Evolutionary conservation across 352 stramenopile genomes (phyloP).

Genomic region (Pythium plurisporium): DNA sequence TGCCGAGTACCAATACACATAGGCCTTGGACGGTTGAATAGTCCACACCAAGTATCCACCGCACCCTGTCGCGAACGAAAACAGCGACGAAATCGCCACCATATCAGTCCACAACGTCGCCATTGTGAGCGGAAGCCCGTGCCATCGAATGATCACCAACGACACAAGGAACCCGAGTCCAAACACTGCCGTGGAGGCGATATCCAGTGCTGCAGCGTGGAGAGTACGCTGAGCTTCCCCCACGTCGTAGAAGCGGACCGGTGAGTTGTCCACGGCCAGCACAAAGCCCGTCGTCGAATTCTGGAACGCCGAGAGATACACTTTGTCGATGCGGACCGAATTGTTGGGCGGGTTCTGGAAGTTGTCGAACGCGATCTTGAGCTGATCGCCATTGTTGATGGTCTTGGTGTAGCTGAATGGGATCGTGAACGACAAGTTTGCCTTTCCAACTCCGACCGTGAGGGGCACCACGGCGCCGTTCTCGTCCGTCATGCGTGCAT

Average conservation of each 20-base stretch:
- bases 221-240: slow-evolving; percentile 42
- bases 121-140: slow-evolving; percentile 76
- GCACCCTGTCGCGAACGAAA: slow-evolving; percentile 77
- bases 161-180: slow-evolving; percentile 76
- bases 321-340: slow-evolving; percentile 53
- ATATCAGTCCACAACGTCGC: slow-evolving; percentile 84
- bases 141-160: slow-evolving; percentile 79
- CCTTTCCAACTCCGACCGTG: slow-evolving; percentile 40
- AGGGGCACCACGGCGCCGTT: slow-evolving; percentile 30
- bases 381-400: slow-evolving; percentile 71
- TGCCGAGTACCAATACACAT: slow-evolving; percentile 79
- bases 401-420: slow-evolving; percentile 43
- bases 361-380: slow-evolving; percentile 58
- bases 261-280: slow-evolving; percentile 57
- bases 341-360: slow-evolving; percentile 65
- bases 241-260: slow-evolving; percentile 18
- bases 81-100: slow-evolving; percentile 75
- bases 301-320: slow-evolving; percentile 65
- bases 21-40: slow-evolving; percentile 78
- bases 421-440: slow-evolving; percentile 76
- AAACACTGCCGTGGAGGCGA: slow-evolving; percentile 68
- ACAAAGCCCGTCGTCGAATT: slow-evolving; percentile 28
- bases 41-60: slow-evolving; percentile 80
- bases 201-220: slow-evolving; percentile 60
- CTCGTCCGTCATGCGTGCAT: slow-evolving; percentile 37